Evolutionary conservation across 345 rosid species (phyloP), one percentile per base, ranked within the genome.

Genomic region (Excoecaria cochinchinensis): DNA sequence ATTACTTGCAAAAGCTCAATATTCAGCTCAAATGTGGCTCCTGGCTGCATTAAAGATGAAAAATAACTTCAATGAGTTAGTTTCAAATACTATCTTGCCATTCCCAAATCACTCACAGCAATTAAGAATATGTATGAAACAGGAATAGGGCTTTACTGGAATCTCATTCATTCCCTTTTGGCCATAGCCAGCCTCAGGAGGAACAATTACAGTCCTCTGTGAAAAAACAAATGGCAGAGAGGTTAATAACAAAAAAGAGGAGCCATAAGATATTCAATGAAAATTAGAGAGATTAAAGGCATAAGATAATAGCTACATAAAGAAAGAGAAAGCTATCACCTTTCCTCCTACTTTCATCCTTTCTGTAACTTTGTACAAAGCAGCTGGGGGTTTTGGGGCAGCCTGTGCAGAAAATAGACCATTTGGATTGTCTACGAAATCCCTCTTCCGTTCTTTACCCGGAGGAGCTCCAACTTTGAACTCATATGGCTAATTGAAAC

Each of bases 351-450:
- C 89, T 88, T 81, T 91, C 99, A 92, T 94, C 74, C 97, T 97
- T 82, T 94, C 84, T 2, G 85, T 86, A 21, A 88, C 81, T 15
- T 79, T 83, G 82, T 94, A 94, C 98, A 92, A 82, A 13, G 97
- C 97, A 0, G 91, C 85, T n/a, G 97, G 99, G 5, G 97, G 99
- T 71, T 94, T 94, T n/a, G 99, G 99, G 39, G 99, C 83, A 70
- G 99, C 97, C 74, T 94, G 99, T 44, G 94, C 97, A 31, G 99
- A 92, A 82, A 94, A 94, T 51, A 94, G 82, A 70, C 97, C 99
- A 74, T 94, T 94, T 76, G 97, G 97, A 73, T 86, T 92, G 72
- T 92, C 99, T 22, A 92, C 99, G 40, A 83, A 92, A 2, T 92
- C 97, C 24, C 97, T 87, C 80, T 90, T 94, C 79, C 99, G 72